Percentiles rank a stretch among this genome's conserved stretches.
phyloP scores from a whole-genome alignment of 2,329 filamentous ascomycete species.

The Nemania bipapillata region DNA sequence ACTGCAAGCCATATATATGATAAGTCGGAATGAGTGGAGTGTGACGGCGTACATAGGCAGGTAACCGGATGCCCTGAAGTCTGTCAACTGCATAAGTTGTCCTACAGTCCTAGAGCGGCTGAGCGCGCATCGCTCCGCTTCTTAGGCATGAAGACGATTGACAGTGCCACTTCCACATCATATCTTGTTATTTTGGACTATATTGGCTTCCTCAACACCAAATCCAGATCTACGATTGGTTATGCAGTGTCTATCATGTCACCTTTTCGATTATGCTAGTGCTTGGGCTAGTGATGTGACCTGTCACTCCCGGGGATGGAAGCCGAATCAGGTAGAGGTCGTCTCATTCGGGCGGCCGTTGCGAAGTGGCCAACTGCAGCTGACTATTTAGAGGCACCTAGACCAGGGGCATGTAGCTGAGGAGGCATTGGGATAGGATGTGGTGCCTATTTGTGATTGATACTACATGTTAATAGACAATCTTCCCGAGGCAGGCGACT shows the following conservation, averaged over 20 bases:
- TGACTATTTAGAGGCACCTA: not conserved
- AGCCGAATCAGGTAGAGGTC: not conserved
- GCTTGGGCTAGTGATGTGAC: not conserved
- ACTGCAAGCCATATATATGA: not conserved
- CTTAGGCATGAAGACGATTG: not conserved
- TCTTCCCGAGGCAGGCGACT: not conserved
- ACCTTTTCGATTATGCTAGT: not conserved
- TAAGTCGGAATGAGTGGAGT: not conserved
- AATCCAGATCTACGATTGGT: too few relatives aligned
- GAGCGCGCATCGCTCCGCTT: not conserved
- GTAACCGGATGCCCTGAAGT: not conserved
- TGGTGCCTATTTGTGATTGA: not conserved
- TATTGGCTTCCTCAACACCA: not conserved
- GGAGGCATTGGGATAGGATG: not conserved
- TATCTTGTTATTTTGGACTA: not conserved
- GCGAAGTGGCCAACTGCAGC: not conserved
- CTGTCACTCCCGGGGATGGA: not conserved
- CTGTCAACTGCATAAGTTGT: not conserved
- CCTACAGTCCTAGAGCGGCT: not conserved
- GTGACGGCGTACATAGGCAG: not conserved
- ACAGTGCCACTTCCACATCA: not conserved
- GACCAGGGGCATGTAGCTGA: not conserved
- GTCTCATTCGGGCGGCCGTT: not conserved
- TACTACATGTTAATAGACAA: not conserved
- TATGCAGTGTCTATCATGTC: not conserved